A percentile compares a stretch with the other conserved stretches of the same genome.
phyloP scores from a whole-genome alignment of 441 rosid genomes.

The Rhodomyrtus psidioides region DNA sequence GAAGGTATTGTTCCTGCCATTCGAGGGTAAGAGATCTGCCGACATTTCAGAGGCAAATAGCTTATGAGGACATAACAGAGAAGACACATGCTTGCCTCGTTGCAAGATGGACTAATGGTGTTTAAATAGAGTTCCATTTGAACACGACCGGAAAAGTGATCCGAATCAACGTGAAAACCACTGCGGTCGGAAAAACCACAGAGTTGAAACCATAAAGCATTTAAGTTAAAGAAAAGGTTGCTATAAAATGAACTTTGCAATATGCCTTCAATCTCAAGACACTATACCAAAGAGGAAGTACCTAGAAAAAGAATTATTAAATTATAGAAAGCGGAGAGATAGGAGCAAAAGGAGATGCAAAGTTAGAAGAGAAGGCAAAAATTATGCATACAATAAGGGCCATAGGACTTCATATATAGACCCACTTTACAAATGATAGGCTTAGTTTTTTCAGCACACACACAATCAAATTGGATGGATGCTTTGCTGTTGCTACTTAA shows the following conservation, averaged over 20 bases:
- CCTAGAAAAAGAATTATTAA: not conserved
- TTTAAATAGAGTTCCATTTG: not conserved
- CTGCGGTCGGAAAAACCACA: not conserved
- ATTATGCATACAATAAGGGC: not conserved
- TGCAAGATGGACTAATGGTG: not conserved
- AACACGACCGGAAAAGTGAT: not conserved
- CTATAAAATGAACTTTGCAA: not conserved
- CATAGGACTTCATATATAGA: not conserved
- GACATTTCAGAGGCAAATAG: constrained; percentile 15
- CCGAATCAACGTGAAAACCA: not conserved
- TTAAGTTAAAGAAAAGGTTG: not conserved
- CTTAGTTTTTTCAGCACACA: not conserved
- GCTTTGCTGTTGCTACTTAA: not conserved
- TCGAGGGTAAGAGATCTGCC: constrained; percentile 46
- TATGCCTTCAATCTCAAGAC: constrained; percentile 8
- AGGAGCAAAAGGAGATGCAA: not conserved
- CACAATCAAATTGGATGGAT: not conserved
- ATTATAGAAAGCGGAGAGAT: not conserved
- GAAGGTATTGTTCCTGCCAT: constrained; percentile 41
- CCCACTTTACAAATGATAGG: not conserved
- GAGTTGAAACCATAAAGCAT: not conserved
- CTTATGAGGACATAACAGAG: constrained; percentile 10
- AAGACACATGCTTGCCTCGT: constrained; percentile 5
- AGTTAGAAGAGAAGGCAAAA: not conserved
- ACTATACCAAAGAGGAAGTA: not conserved